These are phyloP conservation scores for Gilbertella persicaria DNA, from an alignment of 371 early-diverging fungal species.

Conservation along the genomic window DNA sequence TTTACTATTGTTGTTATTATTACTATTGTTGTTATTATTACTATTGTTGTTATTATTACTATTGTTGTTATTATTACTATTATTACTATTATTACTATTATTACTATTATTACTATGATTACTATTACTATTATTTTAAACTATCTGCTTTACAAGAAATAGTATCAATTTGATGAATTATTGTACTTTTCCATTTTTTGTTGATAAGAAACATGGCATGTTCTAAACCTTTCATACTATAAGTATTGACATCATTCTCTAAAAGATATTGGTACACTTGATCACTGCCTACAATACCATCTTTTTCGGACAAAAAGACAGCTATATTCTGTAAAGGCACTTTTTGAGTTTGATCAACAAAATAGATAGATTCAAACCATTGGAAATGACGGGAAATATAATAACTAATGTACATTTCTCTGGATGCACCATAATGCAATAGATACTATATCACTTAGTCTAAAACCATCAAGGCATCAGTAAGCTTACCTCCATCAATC, in stretches of 20 bases:
- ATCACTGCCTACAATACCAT: slow-evolving; percentile 44
- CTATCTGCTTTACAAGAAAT: slow-evolving; percentile 31
- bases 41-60: no score
- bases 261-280: slow-evolving; percentile 38
- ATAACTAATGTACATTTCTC: slow-evolving; percentile 66
- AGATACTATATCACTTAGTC: slow-evolving; percentile 37
- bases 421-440: slow-evolving; percentile 59
- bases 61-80: no score
- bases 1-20: no score
- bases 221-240: slow-evolving; percentile 45
- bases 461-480: neutral
- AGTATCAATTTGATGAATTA: slow-evolving; percentile 27
- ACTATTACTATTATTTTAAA: slow-evolving; percentile 8
- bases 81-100: no score
- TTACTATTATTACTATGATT: neutral
- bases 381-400: slow-evolving; percentile 66
- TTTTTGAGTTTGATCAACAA: slow-evolving; percentile 20
- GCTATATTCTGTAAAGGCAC: slow-evolving; percentile 26
- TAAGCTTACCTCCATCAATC: slow-evolving; percentile 47
- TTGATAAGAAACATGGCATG: slow-evolving; percentile 55
- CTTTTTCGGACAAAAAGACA: slow-evolving; percentile 49
- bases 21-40: no score
- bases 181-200: slow-evolving; percentile 36
- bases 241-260: slow-evolving; percentile 20
- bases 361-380: slow-evolving; percentile 61